Percentiles rank a stretch among this genome's conserved stretches.
Conservation (phyloP, 75 land plant genomes). For the Cryptomeria japonica region DNA sequence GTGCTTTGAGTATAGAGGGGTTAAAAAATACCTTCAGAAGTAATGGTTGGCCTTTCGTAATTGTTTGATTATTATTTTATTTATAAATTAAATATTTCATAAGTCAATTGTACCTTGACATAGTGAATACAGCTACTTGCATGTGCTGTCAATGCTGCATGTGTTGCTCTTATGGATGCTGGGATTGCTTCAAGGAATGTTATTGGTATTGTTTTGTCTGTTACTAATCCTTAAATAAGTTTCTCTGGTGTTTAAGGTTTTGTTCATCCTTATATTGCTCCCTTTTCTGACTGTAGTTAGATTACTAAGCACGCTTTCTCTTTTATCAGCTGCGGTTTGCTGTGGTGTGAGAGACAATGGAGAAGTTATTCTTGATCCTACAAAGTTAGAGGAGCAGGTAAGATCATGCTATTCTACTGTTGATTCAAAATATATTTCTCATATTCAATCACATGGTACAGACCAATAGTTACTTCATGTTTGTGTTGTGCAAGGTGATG, state of each 20-base stretch:
- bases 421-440: not conserved
- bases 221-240: not conserved
- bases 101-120: conserved; percentile 31
- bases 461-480: not conserved
- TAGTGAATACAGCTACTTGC: conserved; percentile 56
- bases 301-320: not conserved
- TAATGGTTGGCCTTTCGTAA: not conserved
- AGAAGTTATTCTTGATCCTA: conserved; percentile 73
- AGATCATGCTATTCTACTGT: not conserved
- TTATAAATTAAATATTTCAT: not conserved
- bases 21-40: not conserved
- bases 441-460: not conserved
- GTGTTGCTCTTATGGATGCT: conserved; percentile 91
- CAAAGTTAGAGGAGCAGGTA: conserved; percentile 83
- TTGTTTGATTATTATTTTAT: not conserved
- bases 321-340: conserved; percentile 67
- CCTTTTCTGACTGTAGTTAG: not conserved
- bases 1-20: not conserved
- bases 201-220: conserved; percentile 48
- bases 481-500: not conserved
- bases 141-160: conserved; percentile 94
- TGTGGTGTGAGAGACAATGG: conserved; percentile 67
- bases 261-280: not conserved
- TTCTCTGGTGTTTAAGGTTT: conserved; percentile 5
- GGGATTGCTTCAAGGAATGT: conserved; percentile 81